Conservation (phyloP, 495 filamentous ascomycete species). For the Trichoderma virens region DNA sequence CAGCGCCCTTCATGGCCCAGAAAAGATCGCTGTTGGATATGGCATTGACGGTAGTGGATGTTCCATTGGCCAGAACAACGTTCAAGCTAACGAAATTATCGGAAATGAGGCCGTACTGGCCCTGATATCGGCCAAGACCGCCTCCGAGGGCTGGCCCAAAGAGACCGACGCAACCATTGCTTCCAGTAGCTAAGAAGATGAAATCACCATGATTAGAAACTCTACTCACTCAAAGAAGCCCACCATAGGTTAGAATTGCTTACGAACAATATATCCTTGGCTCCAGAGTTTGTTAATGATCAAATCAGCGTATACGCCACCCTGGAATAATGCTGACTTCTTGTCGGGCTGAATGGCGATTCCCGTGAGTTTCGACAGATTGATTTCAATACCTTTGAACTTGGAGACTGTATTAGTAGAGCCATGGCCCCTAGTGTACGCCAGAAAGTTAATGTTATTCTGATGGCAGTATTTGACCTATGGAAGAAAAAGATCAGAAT, state of each 20-base stretch:
- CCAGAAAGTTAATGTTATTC: constrained; percentile 13
- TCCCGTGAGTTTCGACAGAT: constrained; percentile 1
- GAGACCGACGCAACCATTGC: constrained; percentile 39
- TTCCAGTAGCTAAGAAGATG: constrained; percentile 16
- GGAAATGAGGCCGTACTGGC: constrained; percentile 50
- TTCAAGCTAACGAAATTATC: constrained; percentile 48
- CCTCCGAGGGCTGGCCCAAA: constrained; percentile 53
- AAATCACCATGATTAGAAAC: background rate
- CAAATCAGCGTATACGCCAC: constrained; percentile 17
- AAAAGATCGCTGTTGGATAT: constrained; percentile 52
- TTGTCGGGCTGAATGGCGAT: constrained; percentile 10
- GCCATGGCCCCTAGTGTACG: constrained; percentile 12
- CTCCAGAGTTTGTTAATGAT: background rate
- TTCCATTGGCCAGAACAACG: constrained; percentile 51
- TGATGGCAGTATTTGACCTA: constrained; percentile 13
- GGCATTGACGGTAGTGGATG: constrained; percentile 28
- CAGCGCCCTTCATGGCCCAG: constrained; percentile 53
- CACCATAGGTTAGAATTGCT: no score
- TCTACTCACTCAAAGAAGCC: no score
- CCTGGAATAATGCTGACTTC: constrained; percentile 20
- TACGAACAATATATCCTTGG: constrained; percentile 13
- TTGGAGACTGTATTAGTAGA: background rate
- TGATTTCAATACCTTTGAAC: constrained; percentile 7
- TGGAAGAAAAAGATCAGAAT: background rate
- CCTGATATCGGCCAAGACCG: constrained; percentile 54